Conservation (phyloP, 805 yeast genomes). For the Starmerella etchellsii region DNA sequence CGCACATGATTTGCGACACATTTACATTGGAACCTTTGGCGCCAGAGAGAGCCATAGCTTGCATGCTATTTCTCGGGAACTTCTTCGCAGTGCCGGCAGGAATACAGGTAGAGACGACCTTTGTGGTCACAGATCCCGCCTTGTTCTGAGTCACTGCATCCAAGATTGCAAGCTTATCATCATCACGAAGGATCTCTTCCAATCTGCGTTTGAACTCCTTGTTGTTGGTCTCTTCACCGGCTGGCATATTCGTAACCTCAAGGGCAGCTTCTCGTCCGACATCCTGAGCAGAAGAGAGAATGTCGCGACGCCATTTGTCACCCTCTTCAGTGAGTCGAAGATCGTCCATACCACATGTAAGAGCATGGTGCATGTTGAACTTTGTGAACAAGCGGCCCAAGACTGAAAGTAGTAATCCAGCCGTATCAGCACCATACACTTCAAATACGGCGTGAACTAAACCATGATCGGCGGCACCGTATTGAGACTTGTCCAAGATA, state of each 20-base stretch:
- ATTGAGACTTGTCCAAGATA: constrained; percentile 92
- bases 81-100: constrained; percentile 93
- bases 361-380: constrained; percentile 81
- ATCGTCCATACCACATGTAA: constrained; percentile 99
- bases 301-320: constrained; percentile 74
- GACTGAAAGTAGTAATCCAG: constrained; percentile 83
- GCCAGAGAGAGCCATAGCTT: constrained; percentile 97
- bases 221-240: constrained; percentile 38
- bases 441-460: constrained; percentile 92
- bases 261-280: constrained; percentile 86
- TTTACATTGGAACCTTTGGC: constrained; percentile 98
- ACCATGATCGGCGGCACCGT: constrained; percentile 96
- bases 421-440: constrained; percentile 80
- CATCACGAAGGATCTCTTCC: constrained; percentile 92
- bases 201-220: constrained; percentile 73
- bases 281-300: constrained; percentile 61
- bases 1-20: constrained; percentile 98
- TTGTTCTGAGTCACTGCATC: constrained; percentile 93
- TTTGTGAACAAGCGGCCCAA: constrained; percentile 90
- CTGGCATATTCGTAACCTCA: constrained; percentile 77
- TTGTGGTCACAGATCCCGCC: constrained; percentile 85
- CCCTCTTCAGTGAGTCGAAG: constrained; percentile 84
- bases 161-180: constrained; percentile 75
- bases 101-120: constrained; percentile 85
- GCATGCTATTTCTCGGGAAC: constrained; percentile 95